Evolutionary conservation across 2,329 filamentous ascomycete species (phyloP).

Genomic region (Pleomassaria siparia): DNA sequence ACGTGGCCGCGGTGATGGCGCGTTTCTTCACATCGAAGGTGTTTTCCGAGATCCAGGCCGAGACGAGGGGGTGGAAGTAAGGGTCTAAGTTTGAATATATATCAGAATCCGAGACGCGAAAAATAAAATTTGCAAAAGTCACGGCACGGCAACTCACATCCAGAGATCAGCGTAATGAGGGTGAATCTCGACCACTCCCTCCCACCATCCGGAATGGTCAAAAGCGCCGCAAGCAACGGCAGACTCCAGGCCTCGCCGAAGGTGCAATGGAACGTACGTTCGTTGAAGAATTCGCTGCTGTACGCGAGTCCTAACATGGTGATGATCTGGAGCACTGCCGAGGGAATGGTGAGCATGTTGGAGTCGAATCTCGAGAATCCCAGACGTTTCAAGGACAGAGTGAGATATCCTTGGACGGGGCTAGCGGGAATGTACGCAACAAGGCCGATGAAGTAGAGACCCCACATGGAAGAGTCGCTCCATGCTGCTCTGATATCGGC

Average conservation of each 20-base stretch:
- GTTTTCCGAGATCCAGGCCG: constrained; percentile 61
- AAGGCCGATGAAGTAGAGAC: constrained; percentile 22
- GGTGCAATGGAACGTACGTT: constrained; percentile 53
- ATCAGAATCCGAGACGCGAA: constrained; percentile 47
- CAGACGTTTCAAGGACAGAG: constrained; percentile 57
- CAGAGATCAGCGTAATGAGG: constrained; percentile 35
- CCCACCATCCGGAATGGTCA: neutral
- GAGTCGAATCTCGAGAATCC: constrained; percentile 63
- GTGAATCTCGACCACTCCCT: constrained; percentile 12
- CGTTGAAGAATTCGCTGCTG: constrained; percentile 53
- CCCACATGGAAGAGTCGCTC: constrained; percentile 22
- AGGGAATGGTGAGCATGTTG: constrained; percentile 62
- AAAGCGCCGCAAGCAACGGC: constrained; percentile 30
- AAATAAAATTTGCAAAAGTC: constrained; percentile 51
- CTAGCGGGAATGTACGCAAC: constrained; percentile 15
- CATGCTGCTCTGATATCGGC: constrained; percentile 17
- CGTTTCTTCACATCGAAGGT: constrained; percentile 61
- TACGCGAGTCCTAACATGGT: constrained; percentile 33
- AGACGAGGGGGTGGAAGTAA: constrained; percentile 50
- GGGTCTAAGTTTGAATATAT: neutral
- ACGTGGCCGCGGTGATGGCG: constrained; percentile 53
- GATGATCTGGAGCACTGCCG: constrained; percentile 34
- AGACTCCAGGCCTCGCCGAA: constrained; percentile 47
- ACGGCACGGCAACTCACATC: no score
- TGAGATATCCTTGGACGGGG: constrained; percentile 45